Evolutionary conservation across 108 stramenopile genomes (phyloP).

Genomic region (Cyclotella choctawhatcheeana): DNA sequence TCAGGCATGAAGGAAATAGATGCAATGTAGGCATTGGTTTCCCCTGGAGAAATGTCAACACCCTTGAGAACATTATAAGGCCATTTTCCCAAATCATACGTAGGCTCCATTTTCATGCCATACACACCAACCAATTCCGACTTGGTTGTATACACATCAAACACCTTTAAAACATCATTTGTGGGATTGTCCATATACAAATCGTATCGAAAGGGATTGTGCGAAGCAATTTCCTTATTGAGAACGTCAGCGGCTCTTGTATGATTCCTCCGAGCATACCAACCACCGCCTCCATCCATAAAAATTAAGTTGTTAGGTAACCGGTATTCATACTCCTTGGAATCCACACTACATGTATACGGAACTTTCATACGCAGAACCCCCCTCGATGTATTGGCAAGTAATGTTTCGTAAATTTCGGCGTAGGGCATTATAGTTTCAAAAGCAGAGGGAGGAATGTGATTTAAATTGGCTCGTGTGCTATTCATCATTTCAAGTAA

Average conservation of each 20-base stretch:
- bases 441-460: neutral
- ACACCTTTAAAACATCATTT: slow-evolving; percentile 34
- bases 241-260: neutral
- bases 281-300: slow-evolving; percentile 50
- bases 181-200: slow-evolving; percentile 66
- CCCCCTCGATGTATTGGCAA: slow-evolving; percentile 51
- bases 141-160: slow-evolving; percentile 59
- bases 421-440: slow-evolving; percentile 2
- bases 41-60: slow-evolving; percentile 43
- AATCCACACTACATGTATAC: slow-evolving; percentile 24
- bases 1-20: slow-evolving; percentile 49
- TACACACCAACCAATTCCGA: slow-evolving; percentile 54
- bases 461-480: slow-evolving; percentile 6
- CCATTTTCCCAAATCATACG: neutral
- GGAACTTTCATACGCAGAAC: slow-evolving; percentile 47
- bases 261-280: slow-evolving; percentile 38
- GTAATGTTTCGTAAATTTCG: slow-evolving; percentile 36
- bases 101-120: slow-evolving; percentile 14
- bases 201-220: slow-evolving; percentile 48
- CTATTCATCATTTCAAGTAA: slow-evolving; percentile 15
- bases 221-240: no score
- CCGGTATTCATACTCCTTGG: slow-evolving; percentile 41
- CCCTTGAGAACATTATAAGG: slow-evolving; percentile 40
- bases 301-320: slow-evolving; percentile 48
- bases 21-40: slow-evolving; percentile 53